phyloP scores from a whole-genome alignment of 2,329 filamentous ascomycete species.

The Pseudofabraea citricarpa region DNA sequence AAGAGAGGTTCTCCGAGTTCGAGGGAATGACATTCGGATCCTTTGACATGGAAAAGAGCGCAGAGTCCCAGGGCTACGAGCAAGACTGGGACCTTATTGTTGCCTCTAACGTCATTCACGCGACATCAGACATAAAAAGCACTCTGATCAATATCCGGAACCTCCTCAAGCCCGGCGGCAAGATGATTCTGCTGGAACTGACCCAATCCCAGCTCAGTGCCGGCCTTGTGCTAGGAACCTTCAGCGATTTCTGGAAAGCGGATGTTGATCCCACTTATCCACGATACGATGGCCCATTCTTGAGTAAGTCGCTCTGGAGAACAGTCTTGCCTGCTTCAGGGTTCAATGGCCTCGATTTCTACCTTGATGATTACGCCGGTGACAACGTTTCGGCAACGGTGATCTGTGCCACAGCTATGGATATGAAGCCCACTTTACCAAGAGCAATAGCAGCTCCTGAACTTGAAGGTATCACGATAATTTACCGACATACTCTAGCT shows the following conservation, averaged over 20 bases:
- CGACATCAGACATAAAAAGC: slow-evolving; percentile 8
- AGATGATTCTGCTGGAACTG: slow-evolving; percentile 5
- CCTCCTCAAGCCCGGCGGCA: slow-evolving; percentile 16
- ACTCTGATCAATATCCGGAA: slow-evolving; percentile 12
- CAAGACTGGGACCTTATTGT: slow-evolving; percentile 21
- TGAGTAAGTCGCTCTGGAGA: not conserved
- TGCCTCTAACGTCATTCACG: slow-evolving; percentile 18
- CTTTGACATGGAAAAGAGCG: slow-evolving; percentile 28
- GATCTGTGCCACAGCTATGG: not conserved
- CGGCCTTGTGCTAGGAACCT: not conserved
- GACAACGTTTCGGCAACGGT: not conserved
- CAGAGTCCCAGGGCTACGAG: slow-evolving; percentile 28
- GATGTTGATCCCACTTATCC: not conserved
- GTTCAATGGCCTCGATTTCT: not conserved
- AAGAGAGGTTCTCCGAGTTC: slow-evolving; percentile 3
- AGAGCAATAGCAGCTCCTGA: not conserved
- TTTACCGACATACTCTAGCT: no score
- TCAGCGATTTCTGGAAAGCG: not conserved
- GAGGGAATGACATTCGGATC: slow-evolving; percentile 25
- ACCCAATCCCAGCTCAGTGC: not conserved
- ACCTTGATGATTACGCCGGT: not conserved
- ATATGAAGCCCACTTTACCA: not conserved
- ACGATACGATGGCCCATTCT: not conserved
- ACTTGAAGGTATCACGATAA: no score
- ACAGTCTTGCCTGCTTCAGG: not conserved